Evolutionary conservation across 2,329 filamentous ascomycete genomes (phyloP).

Genomic region (Claviceps arundinis): DNA sequence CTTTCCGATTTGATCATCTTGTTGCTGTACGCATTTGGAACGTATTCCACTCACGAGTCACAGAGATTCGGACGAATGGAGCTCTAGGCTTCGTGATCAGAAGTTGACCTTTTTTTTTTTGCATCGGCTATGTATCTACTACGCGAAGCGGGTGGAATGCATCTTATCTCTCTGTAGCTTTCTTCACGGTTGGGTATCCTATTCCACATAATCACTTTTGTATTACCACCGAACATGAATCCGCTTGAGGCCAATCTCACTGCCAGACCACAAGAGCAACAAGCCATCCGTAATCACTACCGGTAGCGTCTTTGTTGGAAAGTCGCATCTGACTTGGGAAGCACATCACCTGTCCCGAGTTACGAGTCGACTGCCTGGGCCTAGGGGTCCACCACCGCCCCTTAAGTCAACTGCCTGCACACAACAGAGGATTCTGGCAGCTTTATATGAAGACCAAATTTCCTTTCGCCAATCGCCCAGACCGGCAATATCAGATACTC

Average conservation of each 20-base stretch:
- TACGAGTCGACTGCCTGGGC: constrained; percentile 23
- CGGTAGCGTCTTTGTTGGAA: constrained; percentile 36
- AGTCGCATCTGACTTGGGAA: constrained; percentile 40
- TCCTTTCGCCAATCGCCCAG: constrained; percentile 41
- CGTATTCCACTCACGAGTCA: constrained; percentile 27
- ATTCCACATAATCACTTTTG: constrained; percentile 65
- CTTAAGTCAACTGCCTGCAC: constrained; percentile 63
- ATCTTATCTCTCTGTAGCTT: constrained; percentile 55
- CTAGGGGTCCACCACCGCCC: constrained; percentile 33
- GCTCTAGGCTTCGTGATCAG: constrained; percentile 49
- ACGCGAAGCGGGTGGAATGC: constrained; percentile 51
- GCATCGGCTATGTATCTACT: constrained; percentile 48
- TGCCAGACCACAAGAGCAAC: constrained; percentile 63
- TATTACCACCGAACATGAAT: constrained; percentile 86
- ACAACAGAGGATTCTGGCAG: constrained; percentile 51
- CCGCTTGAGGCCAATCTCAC: constrained; percentile 80
- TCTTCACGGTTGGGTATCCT: constrained; percentile 63
- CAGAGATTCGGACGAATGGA: constrained; percentile 40
- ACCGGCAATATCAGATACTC: constrained; percentile 39
- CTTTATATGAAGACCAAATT: constrained; percentile 37
- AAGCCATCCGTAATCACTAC: constrained; percentile 40
- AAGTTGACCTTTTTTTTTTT: constrained; percentile 42
- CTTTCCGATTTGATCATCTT: constrained; percentile 51
- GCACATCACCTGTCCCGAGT: constrained; percentile 24
- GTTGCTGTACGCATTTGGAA: constrained; percentile 44